Conservation (phyloP, 179 eudicot genomes). For the Heliamphora pulchella region DNA sequence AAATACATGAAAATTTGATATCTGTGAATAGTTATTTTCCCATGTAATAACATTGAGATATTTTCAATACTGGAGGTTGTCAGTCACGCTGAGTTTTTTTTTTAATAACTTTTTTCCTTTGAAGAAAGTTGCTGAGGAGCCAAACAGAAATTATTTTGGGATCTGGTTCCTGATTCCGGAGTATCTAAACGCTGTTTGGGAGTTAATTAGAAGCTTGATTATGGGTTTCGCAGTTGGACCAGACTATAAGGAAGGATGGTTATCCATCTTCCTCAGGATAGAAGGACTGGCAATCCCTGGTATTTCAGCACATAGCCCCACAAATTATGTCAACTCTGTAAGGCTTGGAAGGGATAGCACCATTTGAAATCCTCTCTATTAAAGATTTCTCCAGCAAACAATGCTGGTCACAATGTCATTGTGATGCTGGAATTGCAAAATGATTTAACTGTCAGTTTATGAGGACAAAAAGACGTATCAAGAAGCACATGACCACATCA, state of each 20-base stretch:
- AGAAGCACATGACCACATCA: neutral
- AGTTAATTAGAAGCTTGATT: slow-evolving; percentile 51
- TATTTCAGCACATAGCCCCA: slow-evolving; percentile 65
- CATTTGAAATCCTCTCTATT: slow-evolving; percentile 17
- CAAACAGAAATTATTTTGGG: slow-evolving; percentile 59
- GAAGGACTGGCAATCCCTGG: slow-evolving; percentile 59
- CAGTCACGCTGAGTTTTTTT: neutral
- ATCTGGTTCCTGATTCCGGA: slow-evolving; percentile 44
- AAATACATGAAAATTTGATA: neutral
- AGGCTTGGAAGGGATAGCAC: slow-evolving; percentile 42
- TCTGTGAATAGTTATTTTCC: neutral
- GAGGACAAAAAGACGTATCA: no score
- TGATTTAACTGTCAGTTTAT: neutral
- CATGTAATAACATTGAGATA: neutral
- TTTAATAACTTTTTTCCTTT: neutral
- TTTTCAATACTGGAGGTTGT: neutral
- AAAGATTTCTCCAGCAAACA: slow-evolving; percentile 10
- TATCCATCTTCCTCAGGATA: slow-evolving; percentile 34
- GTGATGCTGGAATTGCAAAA: neutral
- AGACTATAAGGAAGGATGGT: slow-evolving; percentile 58
- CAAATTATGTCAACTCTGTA: slow-evolving; percentile 62
- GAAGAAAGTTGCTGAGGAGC: slow-evolving; percentile 66
- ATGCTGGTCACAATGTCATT: neutral
- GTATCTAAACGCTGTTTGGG: slow-evolving; percentile 64
- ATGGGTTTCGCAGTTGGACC: slow-evolving; percentile 44